Conservation (phyloP, 1,284 basidiomycete genomes). For the Paramarasmius palmivorus region DNA sequence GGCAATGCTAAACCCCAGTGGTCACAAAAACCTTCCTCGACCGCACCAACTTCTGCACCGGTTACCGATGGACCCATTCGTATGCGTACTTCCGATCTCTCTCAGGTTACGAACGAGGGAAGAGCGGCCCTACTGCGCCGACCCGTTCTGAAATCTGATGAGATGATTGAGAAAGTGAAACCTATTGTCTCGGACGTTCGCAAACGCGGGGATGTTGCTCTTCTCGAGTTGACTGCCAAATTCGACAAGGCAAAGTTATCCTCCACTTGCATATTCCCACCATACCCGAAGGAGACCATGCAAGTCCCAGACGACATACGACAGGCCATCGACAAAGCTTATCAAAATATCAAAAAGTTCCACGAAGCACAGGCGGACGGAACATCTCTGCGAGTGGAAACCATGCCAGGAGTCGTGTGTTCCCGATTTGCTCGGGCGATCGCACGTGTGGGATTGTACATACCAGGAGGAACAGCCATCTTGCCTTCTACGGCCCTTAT, state of each 20-base stretch:
- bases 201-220: conserved; percentile 81
- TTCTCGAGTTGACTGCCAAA: conserved; percentile 89
- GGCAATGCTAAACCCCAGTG: conserved; percentile 95
- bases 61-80: conserved; percentile 54
- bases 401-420: conserved; percentile 97
- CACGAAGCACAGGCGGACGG: conserved; percentile 82
- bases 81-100: conserved; percentile 75
- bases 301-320: conserved; percentile 65
- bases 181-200: conserved; percentile 94
- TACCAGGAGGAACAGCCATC: conserved; percentile 96
- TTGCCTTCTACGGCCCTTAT: conserved; percentile 97
- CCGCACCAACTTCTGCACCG: conserved; percentile 27
- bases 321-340: conserved; percentile 89
- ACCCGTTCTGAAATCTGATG: conserved; percentile 89
- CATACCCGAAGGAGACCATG: conserved; percentile 62
- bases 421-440: conserved; percentile 94
- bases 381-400: conserved; percentile 83
- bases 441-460: conserved; percentile 93
- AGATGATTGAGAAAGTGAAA: conserved; percentile 94
- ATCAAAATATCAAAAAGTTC: conserved; percentile 90
- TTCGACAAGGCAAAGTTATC: conserved; percentile 82
- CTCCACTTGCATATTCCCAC: conserved; percentile 67
- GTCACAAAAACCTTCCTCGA: conserved; percentile 31
- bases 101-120: conserved; percentile 53
- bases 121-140: conserved; percentile 78